Evolutionary conservation across 163 green algal species (phyloP), one percentile per base, ranked within the genome.

Genomic region (Chloroidium sp.): DNA sequence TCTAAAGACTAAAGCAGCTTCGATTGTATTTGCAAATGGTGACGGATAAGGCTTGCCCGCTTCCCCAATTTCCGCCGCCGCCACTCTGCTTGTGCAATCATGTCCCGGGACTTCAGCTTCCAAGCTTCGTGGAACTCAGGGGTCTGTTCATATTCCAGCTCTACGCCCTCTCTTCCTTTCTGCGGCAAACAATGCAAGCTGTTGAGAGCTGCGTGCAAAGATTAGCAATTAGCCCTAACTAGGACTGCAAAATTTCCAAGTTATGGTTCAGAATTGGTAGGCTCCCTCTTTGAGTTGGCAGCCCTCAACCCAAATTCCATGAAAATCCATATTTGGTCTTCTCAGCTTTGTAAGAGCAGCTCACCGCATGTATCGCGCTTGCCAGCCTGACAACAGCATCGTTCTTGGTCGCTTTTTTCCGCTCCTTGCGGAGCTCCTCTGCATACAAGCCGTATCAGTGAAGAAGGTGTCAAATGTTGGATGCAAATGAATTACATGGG

Each of bases 101-200:
- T 79, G 76, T 98, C 93, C 2, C 69, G 61, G 60, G 91, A 87
- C 86, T 96, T 95, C 61, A 90, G 60, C 79, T 90, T 92, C 94
- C 94, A 97, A 36, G 84, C 86, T 77, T 96, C 91, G 75, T 96
- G 91, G 80, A 96, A 98, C 69, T 95, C 93, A 12, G 92, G 86
- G 60, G 91, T 94, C 69, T 87, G 74, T 85, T 97, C 91, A 77
- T 89, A 98, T 69, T 91, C 86, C 14, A 85, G 88, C 82, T 94
- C 84, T 75, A 97, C 92, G 14, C 92, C 94, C 76, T 93, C 87
- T 68, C 83, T 80, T 14, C 91, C 93, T 36, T 89, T 83, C 87
- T 93, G 87, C 76, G 69, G n/a, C 58, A 2, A 77, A 2, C 64
- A 72, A 10, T 10, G 64, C 64, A 36, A 36, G 36, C 36, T 36